These are phyloP conservation scores for Potentilla sterilis DNA, from an alignment of 306 rosid genomes.

Conservation along the genomic window DNA sequence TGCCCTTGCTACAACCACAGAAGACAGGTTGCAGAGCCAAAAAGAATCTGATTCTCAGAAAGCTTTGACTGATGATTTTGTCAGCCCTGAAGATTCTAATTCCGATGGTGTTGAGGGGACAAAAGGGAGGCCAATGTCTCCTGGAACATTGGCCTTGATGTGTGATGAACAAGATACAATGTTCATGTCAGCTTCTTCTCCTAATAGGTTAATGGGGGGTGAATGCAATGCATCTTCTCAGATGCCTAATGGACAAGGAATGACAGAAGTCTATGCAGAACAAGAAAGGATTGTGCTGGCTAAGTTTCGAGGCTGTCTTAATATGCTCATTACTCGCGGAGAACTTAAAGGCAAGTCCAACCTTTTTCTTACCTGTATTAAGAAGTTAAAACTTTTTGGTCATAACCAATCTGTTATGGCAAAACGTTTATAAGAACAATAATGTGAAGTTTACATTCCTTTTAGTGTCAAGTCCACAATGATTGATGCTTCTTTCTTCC, in stretches of 20 bases:
- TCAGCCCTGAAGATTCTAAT: slow-evolving; percentile 59
- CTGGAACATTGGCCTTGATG: slow-evolving; percentile 97
- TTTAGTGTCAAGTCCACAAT: background rate
- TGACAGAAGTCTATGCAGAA: slow-evolving; percentile 72
- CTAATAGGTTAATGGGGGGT: slow-evolving; percentile 51
- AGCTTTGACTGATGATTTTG: slow-evolving; percentile 57
- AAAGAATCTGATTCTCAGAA: slow-evolving; percentile 61
- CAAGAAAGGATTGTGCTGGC: slow-evolving; percentile 84
- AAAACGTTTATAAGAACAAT: no score
- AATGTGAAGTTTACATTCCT: background rate
- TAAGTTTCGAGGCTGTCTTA: slow-evolving; percentile 80
- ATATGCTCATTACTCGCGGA: slow-evolving; percentile 88
- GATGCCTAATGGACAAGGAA: slow-evolving; percentile 68
- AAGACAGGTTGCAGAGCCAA: slow-evolving; percentile 58
- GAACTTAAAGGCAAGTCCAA: slow-evolving; percentile 85
- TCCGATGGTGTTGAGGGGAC: slow-evolving; percentile 70
- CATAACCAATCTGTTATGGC: background rate
- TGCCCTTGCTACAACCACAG: slow-evolving; percentile 67
- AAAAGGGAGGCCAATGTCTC: slow-evolving; percentile 89
- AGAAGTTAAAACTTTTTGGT: background rate
- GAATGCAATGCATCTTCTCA: slow-evolving; percentile 62
- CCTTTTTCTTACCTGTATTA: slow-evolving; percentile 17
- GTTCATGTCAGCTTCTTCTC: slow-evolving; percentile 76
- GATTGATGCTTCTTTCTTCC: slow-evolving; percentile 5
- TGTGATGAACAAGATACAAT: slow-evolving; percentile 93